Percentiles rank a stretch among this genome's conserved stretches.
Evolutionary conservation across 1,284 basidiomycete genomes (phyloP).

Genomic region (Puccinia coronata): DNA sequence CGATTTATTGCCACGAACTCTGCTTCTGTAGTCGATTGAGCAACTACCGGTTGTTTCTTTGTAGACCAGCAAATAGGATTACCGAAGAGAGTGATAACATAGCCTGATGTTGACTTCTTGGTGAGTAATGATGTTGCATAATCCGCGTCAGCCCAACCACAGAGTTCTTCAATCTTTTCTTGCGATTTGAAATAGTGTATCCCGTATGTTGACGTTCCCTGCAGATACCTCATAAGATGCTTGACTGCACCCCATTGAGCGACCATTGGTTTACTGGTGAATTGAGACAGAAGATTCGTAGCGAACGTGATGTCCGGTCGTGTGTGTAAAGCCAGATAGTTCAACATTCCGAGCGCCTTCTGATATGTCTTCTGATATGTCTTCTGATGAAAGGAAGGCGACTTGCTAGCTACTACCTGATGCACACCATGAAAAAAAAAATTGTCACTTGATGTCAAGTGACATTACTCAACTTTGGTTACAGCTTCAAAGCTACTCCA

Average conservation of each 20-base stretch:
- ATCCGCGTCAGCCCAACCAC: slow-evolving; percentile 26
- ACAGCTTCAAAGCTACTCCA: too few species aligned
- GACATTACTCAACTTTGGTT: too few species aligned
- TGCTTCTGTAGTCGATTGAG: slow-evolving; percentile 22
- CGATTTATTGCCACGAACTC: neutral
- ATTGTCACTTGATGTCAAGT: too few species aligned
- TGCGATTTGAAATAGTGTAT: neutral
- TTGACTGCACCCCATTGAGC: neutral
- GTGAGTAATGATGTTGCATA: neutral
- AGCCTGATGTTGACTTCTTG: slow-evolving; percentile 10
- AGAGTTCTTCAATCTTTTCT: neutral
- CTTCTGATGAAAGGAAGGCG: neutral
- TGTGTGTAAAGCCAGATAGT: slow-evolving; percentile 15
- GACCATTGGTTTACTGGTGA: neutral
- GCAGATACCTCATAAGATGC: slow-evolving; percentile 6
- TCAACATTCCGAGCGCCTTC: slow-evolving; percentile 16
- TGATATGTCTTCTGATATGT: slow-evolving; percentile 10
- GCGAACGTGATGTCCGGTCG: slow-evolving; percentile 11
- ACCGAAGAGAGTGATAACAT: neutral
- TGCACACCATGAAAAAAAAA: too few species aligned
- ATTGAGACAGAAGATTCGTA: slow-evolving; percentile 3
- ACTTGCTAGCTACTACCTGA: neutral
- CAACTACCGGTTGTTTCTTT: slow-evolving; percentile 16
- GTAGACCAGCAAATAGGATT: neutral
- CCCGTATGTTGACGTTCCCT: neutral